These are phyloP conservation scores for Nigrograna mackinnonii DNA, from an alignment of 2,329 filamentous ascomycete species.

Conservation along the genomic window DNA sequence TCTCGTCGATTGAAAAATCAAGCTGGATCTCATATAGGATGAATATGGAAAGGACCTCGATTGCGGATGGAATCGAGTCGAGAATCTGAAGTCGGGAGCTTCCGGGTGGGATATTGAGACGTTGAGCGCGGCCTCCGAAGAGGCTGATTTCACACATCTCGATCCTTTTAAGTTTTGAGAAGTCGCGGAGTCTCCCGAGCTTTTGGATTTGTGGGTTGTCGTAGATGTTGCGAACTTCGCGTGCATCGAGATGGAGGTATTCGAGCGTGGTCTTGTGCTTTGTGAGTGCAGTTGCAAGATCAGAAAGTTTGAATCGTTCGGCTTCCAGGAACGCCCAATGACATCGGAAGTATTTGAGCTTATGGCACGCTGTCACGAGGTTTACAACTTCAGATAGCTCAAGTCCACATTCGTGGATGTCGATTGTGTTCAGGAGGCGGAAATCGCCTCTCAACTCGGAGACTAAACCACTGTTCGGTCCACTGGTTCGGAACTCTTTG, in stretches of 20 bases:
- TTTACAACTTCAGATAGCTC: conserved; percentile 10
- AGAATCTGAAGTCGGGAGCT: conserved; percentile 3
- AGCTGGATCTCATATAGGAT: neutral
- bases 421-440: conserved; percentile 18
- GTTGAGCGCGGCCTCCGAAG: neutral
- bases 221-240: neutral
- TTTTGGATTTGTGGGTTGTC: neutral
- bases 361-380: conserved; percentile 13
- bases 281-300: conserved; percentile 14
- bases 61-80: conserved; percentile 11
- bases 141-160: conserved; percentile 15
- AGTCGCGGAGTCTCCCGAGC: conserved; percentile 4
- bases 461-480: conserved; percentile 1
- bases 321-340: conserved; percentile 18
- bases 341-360: conserved; percentile 22
- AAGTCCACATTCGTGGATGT: conserved; percentile 20
- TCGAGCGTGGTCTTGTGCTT: conserved; percentile 17
- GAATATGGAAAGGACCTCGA: conserved; percentile 15
- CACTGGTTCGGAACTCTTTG: conserved; percentile 16
- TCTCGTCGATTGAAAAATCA: conserved; percentile 2
- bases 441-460: neutral
- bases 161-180: conserved; percentile 12
- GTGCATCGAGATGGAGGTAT: conserved; percentile 7
- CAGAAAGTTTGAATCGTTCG: neutral
- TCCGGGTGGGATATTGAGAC: conserved; percentile 4